Conservation (phyloP, 164 flowering plant species). For the Vitis rotundifolia region DNA sequence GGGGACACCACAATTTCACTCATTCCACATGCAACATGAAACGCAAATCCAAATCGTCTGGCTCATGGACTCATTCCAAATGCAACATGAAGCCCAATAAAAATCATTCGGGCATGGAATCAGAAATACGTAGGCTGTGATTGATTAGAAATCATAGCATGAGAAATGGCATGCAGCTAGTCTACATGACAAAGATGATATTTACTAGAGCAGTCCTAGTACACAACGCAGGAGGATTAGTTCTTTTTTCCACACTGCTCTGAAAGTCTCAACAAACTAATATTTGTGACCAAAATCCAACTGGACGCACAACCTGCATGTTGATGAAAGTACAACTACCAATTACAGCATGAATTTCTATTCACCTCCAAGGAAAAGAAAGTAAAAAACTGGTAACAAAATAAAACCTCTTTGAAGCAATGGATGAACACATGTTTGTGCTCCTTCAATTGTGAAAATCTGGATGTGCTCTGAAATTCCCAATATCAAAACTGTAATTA, state of each 20-base stretch:
- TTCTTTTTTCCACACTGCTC: background rate
- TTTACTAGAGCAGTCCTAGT: background rate
- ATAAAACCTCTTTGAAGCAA: background rate
- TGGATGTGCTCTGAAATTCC: background rate
- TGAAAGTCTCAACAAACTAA: background rate
- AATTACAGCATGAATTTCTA: background rate
- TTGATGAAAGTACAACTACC: background rate
- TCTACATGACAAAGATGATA: background rate
- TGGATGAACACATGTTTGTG: background rate
- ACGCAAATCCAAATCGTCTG: background rate
- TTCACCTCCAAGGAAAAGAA: background rate
- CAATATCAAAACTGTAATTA: slow-evolving; percentile 4
- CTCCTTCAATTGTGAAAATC: background rate
- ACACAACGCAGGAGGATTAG: background rate
- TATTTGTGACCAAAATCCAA: background rate
- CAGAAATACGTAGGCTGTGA: no score
- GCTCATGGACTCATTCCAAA: background rate
- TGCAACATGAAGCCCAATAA: background rate
- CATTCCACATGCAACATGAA: background rate
- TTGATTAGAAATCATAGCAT: no score
- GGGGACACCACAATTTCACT: background rate
- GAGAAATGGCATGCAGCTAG: background rate
- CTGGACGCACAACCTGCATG: background rate
- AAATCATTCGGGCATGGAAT: no score
- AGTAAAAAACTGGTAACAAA: background rate